Evolutionary conservation across 768 basidiomycete genomes (phyloP).

Genomic region (Mycena olivaceomarginata): DNA sequence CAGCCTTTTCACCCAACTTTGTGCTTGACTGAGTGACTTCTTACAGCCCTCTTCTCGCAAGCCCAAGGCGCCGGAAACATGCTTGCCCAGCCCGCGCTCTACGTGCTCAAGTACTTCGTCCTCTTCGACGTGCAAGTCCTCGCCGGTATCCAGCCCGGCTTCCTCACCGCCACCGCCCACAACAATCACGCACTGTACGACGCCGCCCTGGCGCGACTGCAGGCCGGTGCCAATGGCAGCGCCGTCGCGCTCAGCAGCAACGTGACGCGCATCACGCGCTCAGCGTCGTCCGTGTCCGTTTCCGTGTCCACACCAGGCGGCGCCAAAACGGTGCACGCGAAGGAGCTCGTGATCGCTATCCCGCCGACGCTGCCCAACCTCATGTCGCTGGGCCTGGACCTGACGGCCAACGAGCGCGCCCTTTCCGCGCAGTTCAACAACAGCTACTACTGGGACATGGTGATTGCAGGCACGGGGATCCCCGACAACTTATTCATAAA

Average conservation of each 20-base stretch:
- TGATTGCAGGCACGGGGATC: slow-evolving; percentile 18
- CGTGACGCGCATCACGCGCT: not conserved
- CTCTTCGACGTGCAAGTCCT: slow-evolving; percentile 15
- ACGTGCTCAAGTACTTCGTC: slow-evolving; percentile 21
- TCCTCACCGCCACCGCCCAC: slow-evolving; percentile 20
- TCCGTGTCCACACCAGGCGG: not conserved
- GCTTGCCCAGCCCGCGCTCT: slow-evolving; percentile 15
- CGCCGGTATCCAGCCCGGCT: slow-evolving; percentile 18
- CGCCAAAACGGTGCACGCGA: slow-evolving; percentile 22
- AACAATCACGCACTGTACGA: slow-evolving; percentile 22
- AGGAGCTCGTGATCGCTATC: slow-evolving; percentile 24
- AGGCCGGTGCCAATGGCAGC: slow-evolving; percentile 17
- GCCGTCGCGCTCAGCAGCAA: not conserved
- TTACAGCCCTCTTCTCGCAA: not conserved
- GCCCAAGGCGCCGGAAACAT: slow-evolving; percentile 14
- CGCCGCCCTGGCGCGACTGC: slow-evolving; percentile 10
- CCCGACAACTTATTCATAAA: slow-evolving; percentile 19
- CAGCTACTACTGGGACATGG: slow-evolving; percentile 24
- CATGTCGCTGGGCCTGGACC: slow-evolving; percentile 20
- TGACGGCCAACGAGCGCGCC: slow-evolving; percentile 20
- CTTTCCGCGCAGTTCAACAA: slow-evolving; percentile 16
- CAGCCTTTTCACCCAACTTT: too few relatives aligned
- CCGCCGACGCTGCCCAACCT: slow-evolving; percentile 22
- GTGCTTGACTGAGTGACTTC: too few relatives aligned
- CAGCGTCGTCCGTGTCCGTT: not conserved